A percentile compares a stretch with the other conserved stretches of the same genome.
phyloP scores from a whole-genome alignment of 2,329 filamentous ascomycete species.

The Thermothelomyces thermophilus region DNA sequence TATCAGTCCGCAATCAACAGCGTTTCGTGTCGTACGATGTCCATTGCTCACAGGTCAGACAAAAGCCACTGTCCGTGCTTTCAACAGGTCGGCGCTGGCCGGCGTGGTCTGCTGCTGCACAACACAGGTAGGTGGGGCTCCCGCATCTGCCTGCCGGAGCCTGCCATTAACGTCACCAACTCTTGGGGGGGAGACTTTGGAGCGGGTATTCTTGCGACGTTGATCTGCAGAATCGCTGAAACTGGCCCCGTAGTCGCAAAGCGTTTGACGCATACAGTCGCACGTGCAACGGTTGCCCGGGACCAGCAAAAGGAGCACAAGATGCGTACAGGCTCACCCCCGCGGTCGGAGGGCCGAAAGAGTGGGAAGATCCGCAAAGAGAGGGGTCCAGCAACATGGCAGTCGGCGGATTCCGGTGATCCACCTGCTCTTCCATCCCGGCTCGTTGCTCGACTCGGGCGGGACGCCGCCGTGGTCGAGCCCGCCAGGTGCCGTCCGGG shows the following conservation, averaged over 20 bases:
- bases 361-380: conserved; percentile 3
- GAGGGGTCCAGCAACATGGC: conserved; percentile 17
- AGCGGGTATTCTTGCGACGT: neutral
- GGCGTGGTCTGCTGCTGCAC: neutral
- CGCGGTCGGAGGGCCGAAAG: no score
- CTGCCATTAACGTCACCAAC: neutral
- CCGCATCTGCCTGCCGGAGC: neutral
- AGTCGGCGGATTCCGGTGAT: conserved; percentile 30
- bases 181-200: neutral
- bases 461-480: conserved; percentile 16
- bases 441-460: conserved; percentile 13
- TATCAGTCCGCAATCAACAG: neutral
- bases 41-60: no score
- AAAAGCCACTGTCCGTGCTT: neutral
- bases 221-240: neutral
- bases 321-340: no score
- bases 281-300: no score
- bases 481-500: conserved; percentile 19
- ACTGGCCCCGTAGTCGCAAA: neutral
- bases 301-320: no score
- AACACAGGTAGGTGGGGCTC: neutral
- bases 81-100: neutral
- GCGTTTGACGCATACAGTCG: no score
- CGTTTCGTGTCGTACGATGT: neutral
- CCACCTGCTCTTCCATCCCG: conserved; percentile 17